Evolutionary conservation across 495 filamentous ascomycete genomes (phyloP), one percentile per base, ranked within the genome.

Genomic region (Penicillium cataractarum): DNA sequence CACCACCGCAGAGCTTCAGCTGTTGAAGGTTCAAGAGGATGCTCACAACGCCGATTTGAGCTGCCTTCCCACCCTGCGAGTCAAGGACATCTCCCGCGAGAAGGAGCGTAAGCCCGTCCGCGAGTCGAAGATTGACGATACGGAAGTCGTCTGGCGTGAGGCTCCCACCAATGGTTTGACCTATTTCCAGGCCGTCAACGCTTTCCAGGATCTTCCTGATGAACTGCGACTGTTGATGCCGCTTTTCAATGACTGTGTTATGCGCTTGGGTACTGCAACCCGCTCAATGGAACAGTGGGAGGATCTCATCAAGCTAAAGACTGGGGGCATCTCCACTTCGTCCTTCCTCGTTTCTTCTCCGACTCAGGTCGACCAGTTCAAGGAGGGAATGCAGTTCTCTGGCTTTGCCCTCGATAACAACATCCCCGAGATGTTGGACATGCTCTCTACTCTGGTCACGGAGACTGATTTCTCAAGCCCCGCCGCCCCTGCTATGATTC

Each of bases 141-240:
- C 89, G 24, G 87, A 89, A 35, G 85, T 97, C 29, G 90, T 97
- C 57, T 96, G 93, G 92, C 89, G 90, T 48, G 91, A 93, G 71
- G 92, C 93, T 15, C 90, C 90, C 33, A 99, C 95, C 1, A 98
- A 99, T 70, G 95, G 95, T 3, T 75, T 99, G 54, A 98, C 96
- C 2, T 99, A 99, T 74, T 97, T 99, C 78, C 89, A 92, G 69
- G 94, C 92, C 8, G 83, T 97, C 71, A 92, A 94, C 65, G 79
- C 83, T 2, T 85, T 98, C 55, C 81, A 90, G 24, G 86, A 89
- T 62, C 79, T 99, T 27, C 95, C 96, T 0, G 88, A 92, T 65
- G 91, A 97, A 24, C 83, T 99, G 29, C 85, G 96, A 37, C 78
- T 90, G 61, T 80, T 97, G 55, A 87, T 98, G 65, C 96, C 95